phyloP scores from a whole-genome alignment of 2,329 filamentous ascomycete species.

The Coniosporium tulheliwenetii region DNA sequence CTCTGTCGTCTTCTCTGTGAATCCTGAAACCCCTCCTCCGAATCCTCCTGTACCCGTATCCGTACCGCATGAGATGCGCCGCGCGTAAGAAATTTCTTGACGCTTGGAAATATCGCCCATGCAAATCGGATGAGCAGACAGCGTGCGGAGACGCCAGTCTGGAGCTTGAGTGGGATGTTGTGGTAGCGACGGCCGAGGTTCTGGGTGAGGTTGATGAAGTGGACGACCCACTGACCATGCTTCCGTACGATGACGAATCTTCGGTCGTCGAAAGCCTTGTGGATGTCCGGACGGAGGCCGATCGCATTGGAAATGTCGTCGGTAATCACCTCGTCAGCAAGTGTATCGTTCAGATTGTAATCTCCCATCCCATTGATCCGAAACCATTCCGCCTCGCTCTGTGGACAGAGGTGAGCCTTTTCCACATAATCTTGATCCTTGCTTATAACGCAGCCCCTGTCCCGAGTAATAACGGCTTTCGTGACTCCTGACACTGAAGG shows the following conservation, averaged over 20 bases:
- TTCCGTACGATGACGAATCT: constrained; percentile 4
- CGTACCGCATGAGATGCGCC: no score
- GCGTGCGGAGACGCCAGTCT: constrained; percentile 1
- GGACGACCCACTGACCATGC: constrained; percentile 2
- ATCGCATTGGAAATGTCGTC: constrained; percentile 4
- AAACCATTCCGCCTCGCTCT: constrained; percentile 5
- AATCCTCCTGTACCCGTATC: no score
- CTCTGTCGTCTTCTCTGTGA: no score
- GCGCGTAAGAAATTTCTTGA: constrained; percentile 2
- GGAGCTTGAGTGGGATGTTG: constrained; percentile 1
- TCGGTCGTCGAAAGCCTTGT: constrained; percentile 4
- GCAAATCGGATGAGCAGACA: constrained; percentile 3
- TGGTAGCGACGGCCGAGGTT: constrained; percentile 2
- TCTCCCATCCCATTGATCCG: constrained; percentile 3
- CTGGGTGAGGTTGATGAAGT: constrained; percentile 2
- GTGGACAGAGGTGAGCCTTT: constrained; percentile 6
- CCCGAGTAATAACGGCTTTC: no score
- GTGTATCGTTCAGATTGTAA: no score
- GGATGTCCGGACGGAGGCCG: constrained; percentile 5
- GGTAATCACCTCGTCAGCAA: constrained; percentile 2
- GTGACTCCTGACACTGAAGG: no score
- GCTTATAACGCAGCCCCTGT: constrained; percentile 2
- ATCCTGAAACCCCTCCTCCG: no score
- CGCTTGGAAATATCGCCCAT: no score
- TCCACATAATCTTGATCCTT: constrained; percentile 4